Base-by-base conservation (phyloP, 192 early-diverging fungal genomes). In the Gaertneriomyces sp. region DNA sequence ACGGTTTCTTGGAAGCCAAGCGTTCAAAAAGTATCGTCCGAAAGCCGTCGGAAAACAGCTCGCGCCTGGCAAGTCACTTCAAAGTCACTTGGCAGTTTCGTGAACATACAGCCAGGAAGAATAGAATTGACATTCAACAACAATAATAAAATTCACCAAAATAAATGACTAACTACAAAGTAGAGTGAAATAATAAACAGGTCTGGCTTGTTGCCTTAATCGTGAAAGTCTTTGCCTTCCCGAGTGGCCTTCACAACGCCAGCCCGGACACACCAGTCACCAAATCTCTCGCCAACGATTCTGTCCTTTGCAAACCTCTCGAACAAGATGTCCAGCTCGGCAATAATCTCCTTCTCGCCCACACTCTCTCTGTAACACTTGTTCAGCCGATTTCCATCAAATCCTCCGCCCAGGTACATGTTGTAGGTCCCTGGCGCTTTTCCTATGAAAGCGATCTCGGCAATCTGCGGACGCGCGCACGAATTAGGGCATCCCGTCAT, bases 401-500 rank as follows among this genome's bases (percentile, higher is more conserved):
- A 88, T 25, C 89, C 88, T 63, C 93, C 95, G 53, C 95, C 95
- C 12, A 98, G 81, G 75, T 96, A 95, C 60, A 98, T 81, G 74
- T 98, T 98, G 78, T 98, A 98, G 9, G 92, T 84, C 20, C 92
- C 92, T 20, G 90, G 89, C 6, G 95, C 95, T 75, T 98, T 98
- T 60, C 95, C 95, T 16, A 98, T 88, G 65, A 95, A 93, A 4
- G 90, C 95, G 67, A 98, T 90, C 74, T 98, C 95, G 46, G 92
- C 93, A 58, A 94, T 85, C 69, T 92, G 91, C 8, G 95, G 95
- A 19, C 95, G 81, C 4, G 95, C 95, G 69, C 95, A 98, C 66
- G 93, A 93, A 74, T 98, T 98, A n/a, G 95, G 95, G 71, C 95
- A 98, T 57, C 95, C 95, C 0, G 95, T 98, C 95, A 98, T 98